Conservation (phyloP, 1,139 yeast species). For the Candida mesenterica region DNA sequence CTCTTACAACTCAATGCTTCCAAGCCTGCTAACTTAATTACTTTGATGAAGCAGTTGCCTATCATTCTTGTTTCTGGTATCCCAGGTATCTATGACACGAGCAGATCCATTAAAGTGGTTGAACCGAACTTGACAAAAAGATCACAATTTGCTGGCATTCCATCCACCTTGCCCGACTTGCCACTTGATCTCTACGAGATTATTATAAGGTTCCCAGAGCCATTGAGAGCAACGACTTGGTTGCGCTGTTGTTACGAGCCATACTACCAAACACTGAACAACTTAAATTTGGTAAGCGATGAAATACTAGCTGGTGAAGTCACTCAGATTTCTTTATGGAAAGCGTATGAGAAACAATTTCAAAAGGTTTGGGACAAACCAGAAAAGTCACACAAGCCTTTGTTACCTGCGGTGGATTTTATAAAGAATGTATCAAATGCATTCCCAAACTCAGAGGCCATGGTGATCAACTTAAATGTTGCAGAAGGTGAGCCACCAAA, state of each 20-base stretch:
- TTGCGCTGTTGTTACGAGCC: conserved; percentile 90
- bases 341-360: conserved; percentile 87
- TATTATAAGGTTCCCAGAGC: conserved; percentile 71
- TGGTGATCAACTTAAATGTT: conserved; percentile 67
- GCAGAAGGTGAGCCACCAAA: conserved; percentile 48
- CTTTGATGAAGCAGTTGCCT: conserved; percentile 58
- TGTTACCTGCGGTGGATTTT: conserved; percentile 94
- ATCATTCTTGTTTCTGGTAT: conserved; percentile 47
- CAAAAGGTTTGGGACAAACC: conserved; percentile 39
- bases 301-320: conserved; percentile 64
- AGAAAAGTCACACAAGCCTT: conserved; percentile 47
- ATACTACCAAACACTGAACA: conserved; percentile 14
- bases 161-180: conserved; percentile 58
- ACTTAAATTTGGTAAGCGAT: conserved; percentile 8
- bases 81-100: conserved; percentile 12
- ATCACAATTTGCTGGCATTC: conserved; percentile 44
- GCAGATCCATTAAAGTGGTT: conserved; percentile 1
- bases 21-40: conserved; percentile 38
- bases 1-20: conserved; percentile 30
- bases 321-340: conserved; percentile 95
- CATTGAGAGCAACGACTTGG: conserved; percentile 93
- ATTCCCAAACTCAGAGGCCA: conserved; percentile 88
- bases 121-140: conserved; percentile 32
- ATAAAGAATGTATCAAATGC: conserved; percentile 92
- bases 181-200: conserved; percentile 58